These are phyloP conservation scores for Quercus berberidifolia DNA, from an alignment of 306 rosid species.

Conservation along the genomic window DNA sequence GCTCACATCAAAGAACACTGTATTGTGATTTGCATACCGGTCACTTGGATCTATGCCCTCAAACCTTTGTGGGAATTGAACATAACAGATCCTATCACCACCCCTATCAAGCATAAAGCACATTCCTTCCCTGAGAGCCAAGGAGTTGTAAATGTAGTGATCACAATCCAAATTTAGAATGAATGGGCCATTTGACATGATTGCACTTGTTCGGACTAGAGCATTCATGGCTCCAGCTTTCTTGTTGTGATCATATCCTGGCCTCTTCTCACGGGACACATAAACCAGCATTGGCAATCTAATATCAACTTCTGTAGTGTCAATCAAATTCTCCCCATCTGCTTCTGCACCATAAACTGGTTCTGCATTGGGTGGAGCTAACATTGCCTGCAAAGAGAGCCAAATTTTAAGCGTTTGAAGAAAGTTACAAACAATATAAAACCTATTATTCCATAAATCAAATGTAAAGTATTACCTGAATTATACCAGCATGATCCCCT, in stretches of 20 bases:
- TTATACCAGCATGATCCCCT: constrained; percentile 85
- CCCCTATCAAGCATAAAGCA: constrained; percentile 94
- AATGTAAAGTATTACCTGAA: constrained; percentile 50
- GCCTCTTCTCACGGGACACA: constrained; percentile 84
- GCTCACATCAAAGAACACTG: constrained; percentile 81
- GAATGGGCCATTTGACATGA: constrained; percentile 92
- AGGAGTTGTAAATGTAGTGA: constrained; percentile 75
- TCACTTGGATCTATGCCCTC: constrained; percentile 86
- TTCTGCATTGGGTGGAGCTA: constrained; percentile 81
- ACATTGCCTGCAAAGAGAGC: constrained; percentile 56
- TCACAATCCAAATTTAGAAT: constrained; percentile 85
- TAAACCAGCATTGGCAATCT: constrained; percentile 82
- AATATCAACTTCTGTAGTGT: constrained; percentile 62
- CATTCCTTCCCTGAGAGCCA: constrained; percentile 86
- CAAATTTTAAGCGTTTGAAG: neutral
- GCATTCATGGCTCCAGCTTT: constrained; percentile 95
- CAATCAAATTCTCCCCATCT: constrained; percentile 65
- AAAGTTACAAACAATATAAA: neutral
- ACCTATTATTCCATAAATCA: neutral
- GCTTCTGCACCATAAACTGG: constrained; percentile 63
- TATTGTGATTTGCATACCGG: constrained; percentile 80
- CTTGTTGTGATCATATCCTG: constrained; percentile 82
- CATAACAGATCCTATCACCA: constrained; percentile 79
- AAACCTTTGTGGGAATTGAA: constrained; percentile 85
- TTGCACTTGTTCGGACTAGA: constrained; percentile 77